A percentile compares a stretch with the other conserved stretches of the same genome.
Evolutionary conservation across 164 flowering plant species (phyloP).

Genomic region (Kalanchoe fedtschenkoi): DNA sequence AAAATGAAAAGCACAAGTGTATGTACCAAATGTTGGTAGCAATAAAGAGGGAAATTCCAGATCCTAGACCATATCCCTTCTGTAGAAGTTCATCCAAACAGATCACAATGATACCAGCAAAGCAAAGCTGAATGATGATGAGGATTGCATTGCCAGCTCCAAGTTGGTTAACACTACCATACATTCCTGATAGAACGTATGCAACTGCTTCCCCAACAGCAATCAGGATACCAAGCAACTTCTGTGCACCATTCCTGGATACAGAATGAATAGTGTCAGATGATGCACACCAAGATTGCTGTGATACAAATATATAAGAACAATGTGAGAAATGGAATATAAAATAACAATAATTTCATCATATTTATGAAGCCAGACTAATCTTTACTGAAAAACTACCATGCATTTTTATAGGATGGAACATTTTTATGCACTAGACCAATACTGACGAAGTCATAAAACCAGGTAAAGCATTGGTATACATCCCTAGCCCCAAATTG

Average conservation of each 20-base stretch:
- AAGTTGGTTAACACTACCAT: slow-evolving; percentile 63
- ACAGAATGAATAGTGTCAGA: not conserved
- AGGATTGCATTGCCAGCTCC: slow-evolving; percentile 68
- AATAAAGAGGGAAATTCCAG: slow-evolving; percentile 37
- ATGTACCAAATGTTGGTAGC: slow-evolving; percentile 68
- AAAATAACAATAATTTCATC: not conserved
- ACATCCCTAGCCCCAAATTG: not conserved
- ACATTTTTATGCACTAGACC: not conserved
- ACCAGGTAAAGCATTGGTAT: not conserved
- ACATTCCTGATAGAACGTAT: slow-evolving; percentile 66
- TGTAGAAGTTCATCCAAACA: slow-evolving; percentile 58
- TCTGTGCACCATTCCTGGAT: slow-evolving; percentile 62
- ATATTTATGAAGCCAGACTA: not conserved
- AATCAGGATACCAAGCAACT: slow-evolving; percentile 53
- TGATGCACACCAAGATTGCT: not conserved
- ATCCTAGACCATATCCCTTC: slow-evolving; percentile 11
- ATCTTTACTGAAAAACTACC: not conserved
- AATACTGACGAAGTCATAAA: not conserved
- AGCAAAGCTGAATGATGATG: slow-evolving; percentile 49
- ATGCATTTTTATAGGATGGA: not conserved
- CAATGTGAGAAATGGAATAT: not conserved
- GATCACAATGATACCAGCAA: slow-evolving; percentile 65
- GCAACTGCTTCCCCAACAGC: slow-evolving; percentile 64
- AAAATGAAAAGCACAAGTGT: not conserved
- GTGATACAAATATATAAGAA: not conserved